Evolutionary conservation across 2,329 filamentous ascomycete genomes (phyloP), one percentile per base, ranked within the genome.

Genomic region (Diaporthe ampelina): DNA sequence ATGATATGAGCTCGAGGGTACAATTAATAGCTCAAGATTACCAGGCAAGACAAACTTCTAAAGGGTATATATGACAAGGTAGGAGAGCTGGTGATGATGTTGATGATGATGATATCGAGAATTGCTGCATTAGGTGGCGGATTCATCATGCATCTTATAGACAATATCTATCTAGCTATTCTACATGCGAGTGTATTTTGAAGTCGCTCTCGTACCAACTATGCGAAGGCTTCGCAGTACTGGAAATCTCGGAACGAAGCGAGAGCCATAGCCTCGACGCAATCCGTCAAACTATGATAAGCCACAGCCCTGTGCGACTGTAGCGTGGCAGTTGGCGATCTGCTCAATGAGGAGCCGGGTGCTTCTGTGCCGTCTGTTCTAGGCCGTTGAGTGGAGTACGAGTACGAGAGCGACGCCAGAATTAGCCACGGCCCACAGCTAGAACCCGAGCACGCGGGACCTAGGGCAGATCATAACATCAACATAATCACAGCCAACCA

Each of bases 361-460:
- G 29, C 29, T 32, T 32, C 43, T 8, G 58, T 45, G 37, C n/a
- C 26, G 15, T 10, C 7, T 40, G 58, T 10, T 63, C 58, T 29
- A 6, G 57, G 13, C 35, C n/a, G 29, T 37, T 2, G 29, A 21
- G 13, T 40, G 17, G 6, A 26, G 37, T 32, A 45, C 59, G 59
- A 63, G 26, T 63, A 63, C 59, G 59, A 24, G 59, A 63, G 59
- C 59, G 59, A 63, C 40, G 17, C 43, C 40, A 48, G 15, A 63
- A 29, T 61, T 61, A 45, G 58, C 37, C 43, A 48, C 59, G 59
- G 59, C 59, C 43, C 40, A n/a, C 43, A 19, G 4, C 43, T 50
- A 8, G 59, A 29, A 65, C 59, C 59, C 43, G 59, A 65, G 43
- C 17, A 65, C 59, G 43, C 59, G 59, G 59, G 4, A 32, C 43